These are phyloP conservation scores for Pythium phragmitis DNA, from an alignment of 352 stramenopile species.

Conservation along the genomic window DNA sequence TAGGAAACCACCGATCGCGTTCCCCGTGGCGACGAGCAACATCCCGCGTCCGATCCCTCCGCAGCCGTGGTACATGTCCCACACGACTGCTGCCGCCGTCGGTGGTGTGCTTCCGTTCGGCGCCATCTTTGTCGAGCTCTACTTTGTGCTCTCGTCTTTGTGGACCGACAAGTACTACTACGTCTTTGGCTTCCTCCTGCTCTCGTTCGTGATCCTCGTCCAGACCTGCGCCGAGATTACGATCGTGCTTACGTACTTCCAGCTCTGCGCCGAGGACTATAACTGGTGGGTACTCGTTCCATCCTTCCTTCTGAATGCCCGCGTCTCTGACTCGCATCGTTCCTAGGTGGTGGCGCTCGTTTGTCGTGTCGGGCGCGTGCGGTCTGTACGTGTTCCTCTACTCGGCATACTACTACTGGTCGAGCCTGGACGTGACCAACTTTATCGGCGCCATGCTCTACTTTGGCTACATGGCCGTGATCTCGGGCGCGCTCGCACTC, in stretches of 20 bases:
- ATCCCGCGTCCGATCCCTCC: conserved; percentile 98
- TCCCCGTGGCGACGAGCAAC: conserved; percentile 97
- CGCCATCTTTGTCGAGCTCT: conserved; percentile 99
- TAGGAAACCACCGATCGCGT: conserved; percentile 89
- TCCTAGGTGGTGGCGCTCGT: conserved; percentile 97
- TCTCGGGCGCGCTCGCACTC: conserved; percentile 95
- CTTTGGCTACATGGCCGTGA: conserved; percentile 99
- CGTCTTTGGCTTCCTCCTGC: conserved; percentile 98
- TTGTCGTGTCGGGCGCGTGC: conserved; percentile 96
- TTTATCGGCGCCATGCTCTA: conserved; percentile 93
- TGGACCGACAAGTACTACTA: conserved; percentile 99
- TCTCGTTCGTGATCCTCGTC: conserved; percentile 98
- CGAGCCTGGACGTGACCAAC: conserved; percentile 93
- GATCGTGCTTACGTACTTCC: conserved; percentile 99
- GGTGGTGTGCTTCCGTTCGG: conserved; percentile 99
- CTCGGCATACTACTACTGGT: conserved; percentile 98
- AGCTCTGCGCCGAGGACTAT: conserved; percentile 99
- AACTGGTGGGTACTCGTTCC: conserved; percentile 90
- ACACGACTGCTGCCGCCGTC: conserved; percentile 91
- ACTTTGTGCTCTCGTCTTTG: conserved; percentile 98
- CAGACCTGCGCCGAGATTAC: conserved; percentile 99
- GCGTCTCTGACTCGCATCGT: conserved; percentile 4
- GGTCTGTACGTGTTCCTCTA: conserved; percentile 99
- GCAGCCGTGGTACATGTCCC: conserved; percentile 98
- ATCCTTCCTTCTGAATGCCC: background rate